These are phyloP conservation scores for Fusarium gaditjirri DNA, from an alignment of 2,329 filamentous ascomycete genomes.

Conservation along the genomic window DNA sequence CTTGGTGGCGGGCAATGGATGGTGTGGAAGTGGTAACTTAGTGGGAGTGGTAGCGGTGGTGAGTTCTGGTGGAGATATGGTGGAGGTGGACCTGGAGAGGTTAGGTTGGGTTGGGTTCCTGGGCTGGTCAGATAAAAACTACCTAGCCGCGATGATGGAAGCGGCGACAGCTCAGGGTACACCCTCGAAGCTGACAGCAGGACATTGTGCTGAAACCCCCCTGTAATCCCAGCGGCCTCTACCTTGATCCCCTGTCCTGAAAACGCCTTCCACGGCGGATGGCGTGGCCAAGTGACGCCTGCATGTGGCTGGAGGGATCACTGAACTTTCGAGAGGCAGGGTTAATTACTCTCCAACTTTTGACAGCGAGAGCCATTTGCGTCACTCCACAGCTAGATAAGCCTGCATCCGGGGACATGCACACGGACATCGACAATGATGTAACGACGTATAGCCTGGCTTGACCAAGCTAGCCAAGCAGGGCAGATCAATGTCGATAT, in stretches of 20 bases:
- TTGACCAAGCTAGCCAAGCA: constrained; percentile 4
- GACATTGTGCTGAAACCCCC: constrained; percentile 2
- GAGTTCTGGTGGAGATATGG: constrained; percentile 40
- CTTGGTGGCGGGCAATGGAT: constrained; percentile 40
- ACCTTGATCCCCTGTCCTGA: constrained; percentile 22
- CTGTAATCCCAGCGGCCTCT: constrained; percentile 22
- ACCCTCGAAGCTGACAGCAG: constrained; percentile 12
- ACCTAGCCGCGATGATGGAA: constrained; percentile 43
- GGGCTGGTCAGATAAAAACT: constrained; percentile 7
- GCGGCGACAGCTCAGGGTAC: constrained; percentile 32
- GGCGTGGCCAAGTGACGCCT: constrained; percentile 30
- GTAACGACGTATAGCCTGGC: constrained; percentile 23
- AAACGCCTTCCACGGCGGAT: constrained; percentile 28
- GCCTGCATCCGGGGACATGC: constrained; percentile 19
- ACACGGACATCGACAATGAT: constrained; percentile 23
- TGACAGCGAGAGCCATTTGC: constrained; percentile 36
- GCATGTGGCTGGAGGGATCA: constrained; percentile 30
- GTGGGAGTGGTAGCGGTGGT: constrained; percentile 36
- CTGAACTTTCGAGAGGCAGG: not conserved
- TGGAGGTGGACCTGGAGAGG: constrained; percentile 40
- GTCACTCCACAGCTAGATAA: constrained; percentile 30
- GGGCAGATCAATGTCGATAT: constrained; percentile 9
- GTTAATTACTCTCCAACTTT: constrained; percentile 3
- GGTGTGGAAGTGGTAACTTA: constrained; percentile 35
- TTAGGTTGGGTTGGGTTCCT: constrained; percentile 19